These are phyloP conservation scores for Pouteria campechiana DNA, from an alignment of 179 eudicot genomes.

Conservation along the genomic window DNA sequence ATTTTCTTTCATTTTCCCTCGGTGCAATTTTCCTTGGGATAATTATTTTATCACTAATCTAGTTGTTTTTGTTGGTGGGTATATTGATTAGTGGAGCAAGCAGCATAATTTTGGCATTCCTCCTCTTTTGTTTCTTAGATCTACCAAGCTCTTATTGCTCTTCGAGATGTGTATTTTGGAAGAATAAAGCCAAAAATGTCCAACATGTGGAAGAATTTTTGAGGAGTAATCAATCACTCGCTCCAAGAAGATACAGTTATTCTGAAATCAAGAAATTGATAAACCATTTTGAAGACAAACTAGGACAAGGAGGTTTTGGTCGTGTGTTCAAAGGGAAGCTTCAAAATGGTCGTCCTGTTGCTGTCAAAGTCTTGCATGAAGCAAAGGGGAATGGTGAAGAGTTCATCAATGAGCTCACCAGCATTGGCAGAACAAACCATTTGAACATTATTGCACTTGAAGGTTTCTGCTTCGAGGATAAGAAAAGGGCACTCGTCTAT, in stretches of 20 bases:
- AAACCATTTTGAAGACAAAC: neutral
- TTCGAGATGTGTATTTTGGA: neutral
- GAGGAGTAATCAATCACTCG: neutral
- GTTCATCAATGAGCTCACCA: conserved; percentile 1
- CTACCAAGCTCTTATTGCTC: no score
- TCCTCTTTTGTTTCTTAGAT: no score
- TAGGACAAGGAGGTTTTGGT: conserved; percentile 7
- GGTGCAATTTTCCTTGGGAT: no score
- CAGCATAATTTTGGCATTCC: no score
- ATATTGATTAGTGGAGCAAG: no score
- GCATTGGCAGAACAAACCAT: neutral
- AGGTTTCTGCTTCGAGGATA: neutral
- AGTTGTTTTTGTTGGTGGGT: no score
- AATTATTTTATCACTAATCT: no score
- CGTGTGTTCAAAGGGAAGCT: conserved; percentile 2
- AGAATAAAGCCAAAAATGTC: neutral
- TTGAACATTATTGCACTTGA: neutral
- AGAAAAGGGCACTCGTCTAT: neutral
- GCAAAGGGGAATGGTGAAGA: neutral
- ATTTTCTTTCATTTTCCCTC: no score
- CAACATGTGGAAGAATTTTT: neutral
- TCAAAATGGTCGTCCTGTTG: neutral
- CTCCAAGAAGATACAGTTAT: conserved; percentile 1
- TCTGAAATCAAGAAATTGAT: conserved; percentile 1
- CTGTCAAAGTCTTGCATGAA: neutral